phyloP scores from a whole-genome alignment of 345 rosid species.

The Hypericum perforatum region DNA sequence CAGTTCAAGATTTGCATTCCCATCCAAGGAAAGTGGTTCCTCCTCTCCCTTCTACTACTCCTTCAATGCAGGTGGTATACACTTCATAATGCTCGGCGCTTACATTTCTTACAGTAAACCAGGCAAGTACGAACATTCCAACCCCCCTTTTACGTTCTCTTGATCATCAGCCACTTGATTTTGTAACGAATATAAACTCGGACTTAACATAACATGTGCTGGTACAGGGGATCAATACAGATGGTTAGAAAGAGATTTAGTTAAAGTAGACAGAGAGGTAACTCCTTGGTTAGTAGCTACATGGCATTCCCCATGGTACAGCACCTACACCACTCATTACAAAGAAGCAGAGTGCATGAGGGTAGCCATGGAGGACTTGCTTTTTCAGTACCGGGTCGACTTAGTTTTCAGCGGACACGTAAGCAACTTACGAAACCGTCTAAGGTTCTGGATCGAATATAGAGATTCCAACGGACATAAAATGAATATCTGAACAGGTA shows the following conservation, averaged over 20 bases:
- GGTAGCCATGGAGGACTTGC: constrained; percentile 64
- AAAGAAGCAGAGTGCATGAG: constrained; percentile 91
- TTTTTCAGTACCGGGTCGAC: constrained; percentile 50
- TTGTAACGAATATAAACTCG: background rate
- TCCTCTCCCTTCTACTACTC: constrained; percentile 69
- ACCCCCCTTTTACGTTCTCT: background rate
- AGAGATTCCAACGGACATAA: no score
- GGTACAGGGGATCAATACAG: constrained; percentile 59
- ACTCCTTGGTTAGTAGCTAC: constrained; percentile 89
- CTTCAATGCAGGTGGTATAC: constrained; percentile 88
- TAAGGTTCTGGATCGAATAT: no score
- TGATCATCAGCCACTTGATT: background rate
- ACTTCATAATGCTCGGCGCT: constrained; percentile 79
- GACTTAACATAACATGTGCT: background rate
- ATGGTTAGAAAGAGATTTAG: constrained; percentile 70
- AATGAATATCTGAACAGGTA: no score
- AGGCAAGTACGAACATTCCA: constrained; percentile 21
- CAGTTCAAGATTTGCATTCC: constrained; percentile 77
- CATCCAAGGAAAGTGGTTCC: constrained; percentile 64
- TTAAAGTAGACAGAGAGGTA: constrained; percentile 41
- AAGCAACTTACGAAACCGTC: no score
- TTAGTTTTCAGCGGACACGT: constrained; percentile 39
- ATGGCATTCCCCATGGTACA: constrained; percentile 90
- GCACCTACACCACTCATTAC: constrained; percentile 64
- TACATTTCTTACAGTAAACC: constrained; percentile 51